These are phyloP conservation scores for Iris pallida DNA, from an alignment of 116 monocot species.

Conservation along the genomic window DNA sequence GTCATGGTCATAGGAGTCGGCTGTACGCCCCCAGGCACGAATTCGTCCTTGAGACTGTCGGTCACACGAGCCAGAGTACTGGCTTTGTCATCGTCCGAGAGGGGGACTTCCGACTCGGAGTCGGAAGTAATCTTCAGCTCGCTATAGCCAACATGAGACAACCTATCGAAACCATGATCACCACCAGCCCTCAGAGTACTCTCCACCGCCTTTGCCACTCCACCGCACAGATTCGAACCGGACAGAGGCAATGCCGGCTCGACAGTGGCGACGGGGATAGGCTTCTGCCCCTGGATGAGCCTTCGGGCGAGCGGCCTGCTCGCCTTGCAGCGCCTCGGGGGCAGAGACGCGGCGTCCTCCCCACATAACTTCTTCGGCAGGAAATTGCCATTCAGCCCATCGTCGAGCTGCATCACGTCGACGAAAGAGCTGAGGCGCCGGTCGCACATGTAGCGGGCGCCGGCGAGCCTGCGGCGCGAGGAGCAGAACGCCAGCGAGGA, in stretches of 20 bases:
- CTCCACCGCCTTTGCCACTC: no score
- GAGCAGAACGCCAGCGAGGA: constrained; percentile 10
- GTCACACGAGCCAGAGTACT: not conserved
- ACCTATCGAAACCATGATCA: constrained; percentile 4
- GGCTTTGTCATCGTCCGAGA: constrained; percentile 20
- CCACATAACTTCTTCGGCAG: no score
- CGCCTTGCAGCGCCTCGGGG: constrained; percentile 6
- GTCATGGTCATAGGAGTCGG: not conserved
- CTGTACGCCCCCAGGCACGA: constrained; percentile 2
- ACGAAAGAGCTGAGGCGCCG: not conserved
- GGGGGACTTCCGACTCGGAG: constrained; percentile 33
- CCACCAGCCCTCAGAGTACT: not conserved
- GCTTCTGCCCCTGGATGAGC: no score
- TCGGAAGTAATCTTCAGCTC: constrained; percentile 35
- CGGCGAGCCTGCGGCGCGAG: constrained; percentile 7
- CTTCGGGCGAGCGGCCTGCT: constrained; percentile 6
- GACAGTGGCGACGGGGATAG: no score
- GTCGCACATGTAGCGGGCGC: constrained; percentile 12
- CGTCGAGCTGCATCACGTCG: no score
- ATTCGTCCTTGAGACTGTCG: constrained; percentile 25
- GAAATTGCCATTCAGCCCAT: no score
- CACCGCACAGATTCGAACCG: no score
- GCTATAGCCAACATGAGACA: not conserved
- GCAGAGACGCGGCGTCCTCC: not conserved
- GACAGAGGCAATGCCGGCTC: no score